Evolutionary conservation across 2,329 filamentous ascomycete genomes (phyloP), one percentile per base, ranked within the genome.

Genomic region (Diaporthe velutina): DNA sequence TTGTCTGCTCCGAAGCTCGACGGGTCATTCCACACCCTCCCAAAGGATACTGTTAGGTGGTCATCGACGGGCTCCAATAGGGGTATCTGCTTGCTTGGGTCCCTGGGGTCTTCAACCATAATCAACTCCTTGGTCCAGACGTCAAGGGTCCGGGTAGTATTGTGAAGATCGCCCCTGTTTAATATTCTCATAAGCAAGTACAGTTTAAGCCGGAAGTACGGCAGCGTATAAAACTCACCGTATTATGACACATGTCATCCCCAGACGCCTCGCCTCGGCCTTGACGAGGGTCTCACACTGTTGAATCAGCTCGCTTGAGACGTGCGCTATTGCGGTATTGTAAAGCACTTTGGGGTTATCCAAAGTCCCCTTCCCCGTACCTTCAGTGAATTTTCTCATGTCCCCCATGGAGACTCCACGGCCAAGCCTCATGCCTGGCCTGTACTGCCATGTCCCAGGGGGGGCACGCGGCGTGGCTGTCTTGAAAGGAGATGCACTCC

Each of bases 381-480:
- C 58, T 0, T 22, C 0, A 1, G 3, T 5, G 7, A 61, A 15
- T 0, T 5, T 30, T 4, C 4, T 0, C 4, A 2, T 12, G 3
- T 61, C 25, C 2, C 0, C 15, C 0, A 1, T 42, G 7, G 58
- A 15, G 1, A 30, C 15, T 7, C 58, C 58, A 2, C 40, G 40
- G n/a, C 58, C 58, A 12, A 61, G 12, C 10, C 19, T 61, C 58
- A 61, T 61, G 2, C 58, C 58, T 5, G 38, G 7, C n/a, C 58
- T 9, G 2, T 61, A 22, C 25, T 30, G 6, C 58, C 58, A 61
- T 4, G 5, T 5, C 4, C 50, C 50, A 6, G 10, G 2, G 13
- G 50, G 50, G 4, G 15, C 25, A 12, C 10, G n/a, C 12, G 50
- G 25, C 13, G 22, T 1, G 1, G 12, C n/a, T 3, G 0, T 5